Conservation (phyloP, 257 asterid genomes). For the Cynanchum wilfordii region DNA sequence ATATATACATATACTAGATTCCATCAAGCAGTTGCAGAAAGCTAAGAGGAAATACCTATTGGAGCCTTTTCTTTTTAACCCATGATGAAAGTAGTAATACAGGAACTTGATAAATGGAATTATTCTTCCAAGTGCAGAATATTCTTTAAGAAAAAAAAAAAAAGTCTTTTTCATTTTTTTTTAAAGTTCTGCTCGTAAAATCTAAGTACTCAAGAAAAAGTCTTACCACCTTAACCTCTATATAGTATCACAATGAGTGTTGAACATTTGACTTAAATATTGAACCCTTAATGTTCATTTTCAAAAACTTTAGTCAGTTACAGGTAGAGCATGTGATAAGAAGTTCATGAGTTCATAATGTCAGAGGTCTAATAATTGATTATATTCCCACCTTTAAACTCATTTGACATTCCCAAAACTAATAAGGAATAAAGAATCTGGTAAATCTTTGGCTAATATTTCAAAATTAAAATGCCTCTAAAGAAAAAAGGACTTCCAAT, state of each 20-base stretch:
- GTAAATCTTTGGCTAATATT: not conserved
- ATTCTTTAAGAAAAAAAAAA: conserved; percentile 3
- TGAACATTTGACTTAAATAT: too few relatives aligned
- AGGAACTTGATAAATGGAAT: conserved; percentile 17
- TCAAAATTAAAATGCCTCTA: not conserved
- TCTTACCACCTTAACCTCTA: too few relatives aligned
- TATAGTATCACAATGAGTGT: too few relatives aligned
- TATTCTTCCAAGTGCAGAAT: conserved; percentile 14
- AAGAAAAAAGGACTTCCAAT: not conserved
- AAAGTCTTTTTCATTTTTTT: too few relatives aligned
- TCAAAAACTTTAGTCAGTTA: too few relatives aligned
- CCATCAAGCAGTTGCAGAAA: conserved; percentile 6
- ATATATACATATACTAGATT: not conserved
- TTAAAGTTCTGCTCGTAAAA: too few relatives aligned
- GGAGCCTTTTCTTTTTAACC: not conserved
- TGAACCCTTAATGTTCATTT: too few relatives aligned
- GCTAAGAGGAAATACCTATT: not conserved
- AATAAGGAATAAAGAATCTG: conserved; percentile 10
- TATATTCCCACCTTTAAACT: conserved; percentile 5
- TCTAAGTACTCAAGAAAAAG: too few relatives aligned
- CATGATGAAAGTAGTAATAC: not conserved
- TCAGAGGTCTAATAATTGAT: conserved; percentile 11
- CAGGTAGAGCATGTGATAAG: not conserved
- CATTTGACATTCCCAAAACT: conserved; percentile 21
- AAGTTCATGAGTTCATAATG: not conserved